Conservation (phyloP, 2,329 filamentous ascomycete species). For the Trichoderma lentiforme region DNA sequence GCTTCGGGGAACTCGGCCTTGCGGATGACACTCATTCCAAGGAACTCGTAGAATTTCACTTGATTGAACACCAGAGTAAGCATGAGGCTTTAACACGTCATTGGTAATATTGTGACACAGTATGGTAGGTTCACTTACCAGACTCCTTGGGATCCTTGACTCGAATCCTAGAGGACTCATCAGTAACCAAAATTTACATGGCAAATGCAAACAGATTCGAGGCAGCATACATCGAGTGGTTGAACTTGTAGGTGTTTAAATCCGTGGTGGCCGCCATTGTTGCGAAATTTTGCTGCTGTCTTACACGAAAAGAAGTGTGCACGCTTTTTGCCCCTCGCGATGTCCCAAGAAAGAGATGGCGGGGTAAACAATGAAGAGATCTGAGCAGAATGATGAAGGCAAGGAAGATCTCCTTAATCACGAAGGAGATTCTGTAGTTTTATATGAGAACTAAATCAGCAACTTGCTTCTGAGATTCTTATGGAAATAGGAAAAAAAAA, state of each 20-base stretch:
- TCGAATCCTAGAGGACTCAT: constrained; percentile 63
- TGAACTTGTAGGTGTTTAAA: constrained; percentile 73
- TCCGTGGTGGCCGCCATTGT: constrained; percentile 70
- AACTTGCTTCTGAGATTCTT: not conserved
- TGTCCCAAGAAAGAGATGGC: not conserved
- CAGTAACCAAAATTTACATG: not conserved
- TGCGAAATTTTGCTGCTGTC: constrained; percentile 33
- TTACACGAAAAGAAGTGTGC: not conserved
- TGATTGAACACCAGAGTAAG: constrained; percentile 21
- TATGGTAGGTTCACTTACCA: constrained; percentile 43
- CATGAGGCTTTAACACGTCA: not conserved
- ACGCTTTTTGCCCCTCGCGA: not conserved
- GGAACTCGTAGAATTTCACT: constrained; percentile 91
- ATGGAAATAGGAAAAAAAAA: not conserved
- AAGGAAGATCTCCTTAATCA: not conserved
- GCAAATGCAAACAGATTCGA: not conserved
- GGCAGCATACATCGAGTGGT: constrained; percentile 73
- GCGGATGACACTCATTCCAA: constrained; percentile 81
- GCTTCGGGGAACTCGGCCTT: constrained; percentile 78
- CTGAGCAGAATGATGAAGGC: not conserved
- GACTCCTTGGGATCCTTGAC: constrained; percentile 90
- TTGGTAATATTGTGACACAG: not conserved
- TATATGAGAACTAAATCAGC: not conserved
- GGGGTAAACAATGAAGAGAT: constrained; percentile 6
- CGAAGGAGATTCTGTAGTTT: not conserved